Evolutionary conservation across 352 stramenopile species (phyloP).

Genomic region (Phytophthora tubulina): DNA sequence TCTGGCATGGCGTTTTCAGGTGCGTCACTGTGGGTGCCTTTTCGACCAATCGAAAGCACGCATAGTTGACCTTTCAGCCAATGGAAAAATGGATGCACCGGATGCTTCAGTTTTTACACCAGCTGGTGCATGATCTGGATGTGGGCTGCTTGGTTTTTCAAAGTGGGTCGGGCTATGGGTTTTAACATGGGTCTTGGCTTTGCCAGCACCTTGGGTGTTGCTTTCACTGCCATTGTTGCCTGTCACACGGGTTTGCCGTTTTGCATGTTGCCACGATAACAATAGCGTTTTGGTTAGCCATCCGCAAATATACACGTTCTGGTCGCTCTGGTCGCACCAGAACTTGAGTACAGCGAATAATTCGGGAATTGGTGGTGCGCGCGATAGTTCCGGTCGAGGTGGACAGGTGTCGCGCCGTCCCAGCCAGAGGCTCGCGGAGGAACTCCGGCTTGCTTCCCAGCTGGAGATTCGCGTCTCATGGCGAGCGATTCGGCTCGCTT

Average conservation of each 20-base stretch:
- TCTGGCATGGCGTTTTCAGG: slow-evolving; percentile 7
- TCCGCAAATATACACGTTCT: not conserved
- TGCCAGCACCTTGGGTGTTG: not conserved
- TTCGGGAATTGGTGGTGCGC: not conserved
- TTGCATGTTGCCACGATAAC: slow-evolving; percentile 1
- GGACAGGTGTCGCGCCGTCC: slow-evolving; percentile 2
- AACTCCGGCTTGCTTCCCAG: slow-evolving; percentile 9
- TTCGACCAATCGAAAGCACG: not conserved
- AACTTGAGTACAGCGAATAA: slow-evolving; percentile 11
- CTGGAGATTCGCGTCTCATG: slow-evolving; percentile 25
- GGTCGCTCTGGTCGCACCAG: slow-evolving; percentile 20
- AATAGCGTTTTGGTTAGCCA: not conserved
- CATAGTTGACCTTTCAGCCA: not conserved
- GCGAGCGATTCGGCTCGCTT: not conserved
- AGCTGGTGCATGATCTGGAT: slow-evolving; percentile 32
- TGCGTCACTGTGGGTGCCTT: slow-evolving; percentile 5
- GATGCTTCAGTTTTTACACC: slow-evolving; percentile 37
- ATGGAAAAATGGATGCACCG: slow-evolving; percentile 7
- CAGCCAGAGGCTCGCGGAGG: slow-evolving; percentile 5
- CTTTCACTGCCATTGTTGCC: not conserved
- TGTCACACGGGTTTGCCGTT: not conserved
- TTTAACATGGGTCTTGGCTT: slow-evolving; percentile 4
- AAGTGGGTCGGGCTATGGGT: not conserved
- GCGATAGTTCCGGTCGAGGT: not conserved
- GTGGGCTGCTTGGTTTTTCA: slow-evolving; percentile 29